Evolutionary conservation across 306 rosid genomes (phyloP).

Genomic region (Senna tora): DNA sequence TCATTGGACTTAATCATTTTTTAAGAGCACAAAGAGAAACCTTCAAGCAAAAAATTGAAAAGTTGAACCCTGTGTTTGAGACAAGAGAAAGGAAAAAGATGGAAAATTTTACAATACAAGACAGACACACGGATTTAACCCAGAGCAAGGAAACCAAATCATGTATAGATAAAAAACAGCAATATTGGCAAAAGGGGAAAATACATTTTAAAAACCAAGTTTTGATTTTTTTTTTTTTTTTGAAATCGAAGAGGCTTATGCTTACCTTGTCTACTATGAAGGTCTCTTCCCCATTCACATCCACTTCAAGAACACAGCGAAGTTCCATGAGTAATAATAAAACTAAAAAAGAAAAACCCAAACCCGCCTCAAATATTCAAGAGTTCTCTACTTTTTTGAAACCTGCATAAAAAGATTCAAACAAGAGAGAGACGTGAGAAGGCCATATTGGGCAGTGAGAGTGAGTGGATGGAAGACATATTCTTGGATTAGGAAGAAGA

Average conservation of each 20-base stretch:
- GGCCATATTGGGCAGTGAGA: constrained; percentile 35
- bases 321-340: constrained; percentile 53
- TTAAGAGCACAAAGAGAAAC: neutral
- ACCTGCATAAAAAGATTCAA: constrained; percentile 38
- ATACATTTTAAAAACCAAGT: neutral
- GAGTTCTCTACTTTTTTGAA: constrained; percentile 31
- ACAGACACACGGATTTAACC: neutral
- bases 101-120: neutral
- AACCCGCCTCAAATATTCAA: constrained; percentile 40
- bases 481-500: constrained; percentile 65
- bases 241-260: constrained; percentile 27
- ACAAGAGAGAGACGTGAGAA: constrained; percentile 41
- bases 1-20: neutral
- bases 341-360: constrained; percentile 14
- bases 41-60: constrained; percentile 2
- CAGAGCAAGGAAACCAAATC: neutral
- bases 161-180: neutral
- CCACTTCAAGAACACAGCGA: constrained; percentile 86
- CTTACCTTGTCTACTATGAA: constrained; percentile 88
- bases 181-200: constrained; percentile 32
- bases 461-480: constrained; percentile 43
- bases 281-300: constrained; percentile 87
- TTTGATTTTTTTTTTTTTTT: too few species aligned
- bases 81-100: neutral
- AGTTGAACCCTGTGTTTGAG: neutral